phyloP scores from a whole-genome alignment of 2,329 filamentous ascomycete species.

The Aspergillus vadensis region DNA sequence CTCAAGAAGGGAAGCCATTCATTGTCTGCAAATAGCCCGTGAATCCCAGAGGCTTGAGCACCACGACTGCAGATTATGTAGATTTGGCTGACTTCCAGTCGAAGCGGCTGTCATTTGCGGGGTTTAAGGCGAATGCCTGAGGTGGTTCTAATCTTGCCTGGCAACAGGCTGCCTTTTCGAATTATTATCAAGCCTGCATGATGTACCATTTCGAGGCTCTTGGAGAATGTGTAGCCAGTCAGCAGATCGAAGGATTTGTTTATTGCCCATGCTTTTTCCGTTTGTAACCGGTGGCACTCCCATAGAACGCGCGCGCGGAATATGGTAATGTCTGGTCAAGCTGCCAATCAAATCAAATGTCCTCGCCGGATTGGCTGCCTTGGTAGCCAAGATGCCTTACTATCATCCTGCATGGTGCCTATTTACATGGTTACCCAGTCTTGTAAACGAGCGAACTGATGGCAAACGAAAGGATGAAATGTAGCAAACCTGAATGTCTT shows the following conservation, averaged over 20 bases:
- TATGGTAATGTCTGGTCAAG: background rate
- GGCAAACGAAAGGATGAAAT: background rate
- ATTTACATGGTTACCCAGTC: background rate
- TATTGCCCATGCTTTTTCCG: background rate
- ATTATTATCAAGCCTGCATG: background rate
- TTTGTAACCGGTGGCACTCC: too few species aligned
- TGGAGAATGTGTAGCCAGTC: background rate
- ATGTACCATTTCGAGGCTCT: background rate
- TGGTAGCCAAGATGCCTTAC: background rate
- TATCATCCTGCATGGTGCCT: background rate
- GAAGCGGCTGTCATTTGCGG: background rate
- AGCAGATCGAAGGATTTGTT: background rate
- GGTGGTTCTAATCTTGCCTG: background rate
- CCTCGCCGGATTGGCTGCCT: background rate
- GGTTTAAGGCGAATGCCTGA: background rate
- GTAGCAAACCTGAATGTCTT: background rate
- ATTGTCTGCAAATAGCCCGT: background rate
- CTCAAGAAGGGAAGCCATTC: background rate
- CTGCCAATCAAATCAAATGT: background rate
- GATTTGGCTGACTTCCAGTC: background rate
- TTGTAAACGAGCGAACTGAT: background rate
- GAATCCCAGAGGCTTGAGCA: background rate
- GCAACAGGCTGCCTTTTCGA: background rate
- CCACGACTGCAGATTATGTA: background rate
- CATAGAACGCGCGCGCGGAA: background rate